A percentile compares a stretch with the other conserved stretches of the same genome.
Conservation (phyloP, 768 basidiomycete species). For the Mycena amicta region DNA sequence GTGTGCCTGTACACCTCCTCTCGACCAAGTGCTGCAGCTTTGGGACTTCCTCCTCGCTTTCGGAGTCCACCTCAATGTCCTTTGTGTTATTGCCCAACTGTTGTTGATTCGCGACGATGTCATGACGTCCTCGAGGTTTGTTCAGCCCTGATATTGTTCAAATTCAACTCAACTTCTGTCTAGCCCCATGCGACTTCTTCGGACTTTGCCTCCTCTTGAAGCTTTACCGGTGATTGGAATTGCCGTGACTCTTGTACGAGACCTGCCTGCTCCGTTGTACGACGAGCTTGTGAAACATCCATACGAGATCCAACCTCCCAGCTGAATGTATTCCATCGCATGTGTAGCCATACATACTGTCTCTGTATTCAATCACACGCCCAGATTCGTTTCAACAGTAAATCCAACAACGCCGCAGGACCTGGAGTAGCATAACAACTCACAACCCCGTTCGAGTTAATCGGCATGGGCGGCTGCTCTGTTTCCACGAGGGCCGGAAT, state of each 20-base stretch:
- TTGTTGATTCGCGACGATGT: slow-evolving; percentile 88
- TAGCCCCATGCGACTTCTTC: slow-evolving; percentile 92
- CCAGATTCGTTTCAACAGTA: slow-evolving; percentile 63
- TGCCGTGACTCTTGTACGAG: slow-evolving; percentile 91
- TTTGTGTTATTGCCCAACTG: slow-evolving; percentile 96
- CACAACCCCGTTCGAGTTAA: slow-evolving; percentile 36
- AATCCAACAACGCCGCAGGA: slow-evolving; percentile 44
- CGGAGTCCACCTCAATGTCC: slow-evolving; percentile 93
- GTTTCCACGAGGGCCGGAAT: slow-evolving; percentile 58
- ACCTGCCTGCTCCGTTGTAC: slow-evolving; percentile 84
- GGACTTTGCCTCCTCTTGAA: slow-evolving; percentile 91
- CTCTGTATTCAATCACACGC: slow-evolving; percentile 16
- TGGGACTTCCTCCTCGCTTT: slow-evolving; percentile 99
- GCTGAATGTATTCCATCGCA: slow-evolving; percentile 9
- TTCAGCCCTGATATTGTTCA: neutral
- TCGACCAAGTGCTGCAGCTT: slow-evolving; percentile 90
- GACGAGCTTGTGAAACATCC: slow-evolving; percentile 90
- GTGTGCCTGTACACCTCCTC: slow-evolving; percentile 95
- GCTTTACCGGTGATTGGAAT: slow-evolving; percentile 88
- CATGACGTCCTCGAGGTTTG: slow-evolving; percentile 83
- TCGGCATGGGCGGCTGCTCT: slow-evolving; percentile 31
- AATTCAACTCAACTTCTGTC: neutral
- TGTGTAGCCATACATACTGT: slow-evolving; percentile 13
- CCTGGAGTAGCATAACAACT: slow-evolving; percentile 71
- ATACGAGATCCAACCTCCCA: slow-evolving; percentile 51